Evolutionary conservation across 495 filamentous ascomycete genomes (phyloP), one percentile per base, ranked within the genome.

Genomic region (Penicillium mononematosum): DNA sequence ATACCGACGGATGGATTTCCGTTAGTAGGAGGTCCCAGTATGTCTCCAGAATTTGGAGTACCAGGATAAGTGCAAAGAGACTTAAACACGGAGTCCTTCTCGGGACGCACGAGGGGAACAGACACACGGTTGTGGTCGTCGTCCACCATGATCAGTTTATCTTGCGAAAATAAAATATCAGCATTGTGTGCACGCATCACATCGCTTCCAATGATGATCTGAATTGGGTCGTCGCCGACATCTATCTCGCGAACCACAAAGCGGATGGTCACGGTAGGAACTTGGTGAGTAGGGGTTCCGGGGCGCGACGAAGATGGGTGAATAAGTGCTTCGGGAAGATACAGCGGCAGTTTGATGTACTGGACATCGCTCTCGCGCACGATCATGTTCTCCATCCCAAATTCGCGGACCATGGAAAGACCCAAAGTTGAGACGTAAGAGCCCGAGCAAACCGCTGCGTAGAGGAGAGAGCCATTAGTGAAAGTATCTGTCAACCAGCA

Each of bases 401-500:
- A 79, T 25, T 86, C 85, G 45, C 83, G 82, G 49, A 97, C 74
- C 54, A 96, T 76, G 6, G 84, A 81, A 58, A 81, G 81, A 46
- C 92, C 86, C 34, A 98, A 65, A 25, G 83, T 84, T 5, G 94
- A 97, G 63, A 82, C 85, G 71, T 91, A 92, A 14, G 94, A 96
- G 11, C 92, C 95, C 11, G 91, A 92, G 70, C 94, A 98, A 19
- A 96, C 79, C 29, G 88, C 92, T 25, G 94, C 94, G 62, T 98
- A 98, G 6, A 97, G 81, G 5, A 97, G 80, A 10, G 90, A 83
- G 54, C 88, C 85, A 59, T 93, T 91, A 0, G 92, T 92, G 66
- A 92, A 97, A 59, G 88, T 85, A 5, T 83, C 86, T 8, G 86
- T 88, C 53, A 98, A 77, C 93, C 95, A 98, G 76, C 94, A 98